Percentiles rank a stretch among this genome's conserved stretches.
Evolutionary conservation across 257 asterid species (phyloP).

Genomic region (Fraxinus excelsior): DNA sequence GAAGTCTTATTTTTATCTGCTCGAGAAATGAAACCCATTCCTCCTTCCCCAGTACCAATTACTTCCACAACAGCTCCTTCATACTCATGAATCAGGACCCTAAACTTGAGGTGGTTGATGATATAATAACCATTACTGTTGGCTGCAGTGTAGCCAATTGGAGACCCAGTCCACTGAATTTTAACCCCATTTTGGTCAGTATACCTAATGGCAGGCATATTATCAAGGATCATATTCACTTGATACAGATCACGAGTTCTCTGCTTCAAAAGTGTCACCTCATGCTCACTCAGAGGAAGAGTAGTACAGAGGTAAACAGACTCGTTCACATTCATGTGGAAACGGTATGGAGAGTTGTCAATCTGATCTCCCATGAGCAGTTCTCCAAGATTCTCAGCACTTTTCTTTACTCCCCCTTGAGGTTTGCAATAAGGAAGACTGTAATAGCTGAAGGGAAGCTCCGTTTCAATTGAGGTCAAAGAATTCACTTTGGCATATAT

Average conservation of each 20-base stretch:
- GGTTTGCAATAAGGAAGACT: slow-evolving; percentile 48
- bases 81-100: slow-evolving; percentile 44
- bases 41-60: slow-evolving; percentile 46
- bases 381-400: slow-evolving; percentile 52
- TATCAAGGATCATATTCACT: slow-evolving; percentile 47
- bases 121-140: slow-evolving; percentile 41
- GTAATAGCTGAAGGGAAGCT: slow-evolving; percentile 46
- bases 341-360: slow-evolving; percentile 46
- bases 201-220: slow-evolving; percentile 45
- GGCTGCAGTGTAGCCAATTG: slow-evolving; percentile 42
- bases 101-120: slow-evolving; percentile 47
- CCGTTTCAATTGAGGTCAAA: slow-evolving; percentile 48
- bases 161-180: slow-evolving; percentile 49
- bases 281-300: slow-evolving; percentile 36
- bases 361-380: slow-evolving; percentile 50
- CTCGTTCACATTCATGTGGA: slow-evolving; percentile 40
- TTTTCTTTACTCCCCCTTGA: slow-evolving; percentile 41
- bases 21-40: slow-evolving; percentile 36
- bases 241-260: slow-evolving; percentile 46
- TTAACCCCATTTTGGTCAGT: slow-evolving; percentile 40
- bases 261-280: slow-evolving; percentile 48
- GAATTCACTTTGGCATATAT: slow-evolving; percentile 42
- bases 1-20: slow-evolving; percentile 40
- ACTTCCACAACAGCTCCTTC: slow-evolving; percentile 40
- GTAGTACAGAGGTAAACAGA: slow-evolving; percentile 48